Evolutionary conservation across 305 asterid species (phyloP).

Genomic region (Fraxinus latifolia): DNA sequence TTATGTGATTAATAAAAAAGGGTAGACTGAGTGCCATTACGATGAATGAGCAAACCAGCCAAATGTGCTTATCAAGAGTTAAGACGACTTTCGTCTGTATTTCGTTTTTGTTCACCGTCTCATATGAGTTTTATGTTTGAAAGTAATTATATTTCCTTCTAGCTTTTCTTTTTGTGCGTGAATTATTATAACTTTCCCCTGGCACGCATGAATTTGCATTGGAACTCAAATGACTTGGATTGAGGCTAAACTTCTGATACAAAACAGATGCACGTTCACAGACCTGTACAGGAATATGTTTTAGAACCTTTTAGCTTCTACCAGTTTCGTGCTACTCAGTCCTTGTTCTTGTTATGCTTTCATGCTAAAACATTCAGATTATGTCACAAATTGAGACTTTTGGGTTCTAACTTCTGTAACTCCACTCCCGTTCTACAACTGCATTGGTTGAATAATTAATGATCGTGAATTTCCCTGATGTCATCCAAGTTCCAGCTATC

Average conservation of each 20-base stretch:
- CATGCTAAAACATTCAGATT: not conserved
- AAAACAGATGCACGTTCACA: not conserved
- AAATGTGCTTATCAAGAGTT: not conserved
- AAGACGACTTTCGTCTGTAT: not conserved
- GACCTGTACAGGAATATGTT: not conserved
- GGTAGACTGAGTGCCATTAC: not conserved
- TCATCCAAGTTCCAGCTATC: not conserved
- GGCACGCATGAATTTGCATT: not conserved
- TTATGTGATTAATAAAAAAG: not conserved
- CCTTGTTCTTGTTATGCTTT: not conserved
- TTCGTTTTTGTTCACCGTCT: not conserved
- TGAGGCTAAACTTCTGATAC: not conserved
- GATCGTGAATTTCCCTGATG: slow-evolving; percentile 2
- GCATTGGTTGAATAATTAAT: not conserved
- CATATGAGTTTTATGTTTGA: not conserved
- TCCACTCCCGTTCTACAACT: not conserved
- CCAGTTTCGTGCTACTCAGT: slow-evolving; percentile 1
- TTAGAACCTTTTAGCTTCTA: slow-evolving; percentile 1
- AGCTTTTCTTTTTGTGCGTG: not conserved
- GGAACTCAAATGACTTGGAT: not conserved
- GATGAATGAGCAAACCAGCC: not conserved
- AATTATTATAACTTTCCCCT: not conserved
- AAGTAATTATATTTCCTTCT: not conserved
- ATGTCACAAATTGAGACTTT: not conserved
- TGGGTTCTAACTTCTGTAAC: not conserved